Base-by-base conservation (phyloP, 2,329 filamentous ascomycete species). In the Biscogniauxia sp. region DNA sequence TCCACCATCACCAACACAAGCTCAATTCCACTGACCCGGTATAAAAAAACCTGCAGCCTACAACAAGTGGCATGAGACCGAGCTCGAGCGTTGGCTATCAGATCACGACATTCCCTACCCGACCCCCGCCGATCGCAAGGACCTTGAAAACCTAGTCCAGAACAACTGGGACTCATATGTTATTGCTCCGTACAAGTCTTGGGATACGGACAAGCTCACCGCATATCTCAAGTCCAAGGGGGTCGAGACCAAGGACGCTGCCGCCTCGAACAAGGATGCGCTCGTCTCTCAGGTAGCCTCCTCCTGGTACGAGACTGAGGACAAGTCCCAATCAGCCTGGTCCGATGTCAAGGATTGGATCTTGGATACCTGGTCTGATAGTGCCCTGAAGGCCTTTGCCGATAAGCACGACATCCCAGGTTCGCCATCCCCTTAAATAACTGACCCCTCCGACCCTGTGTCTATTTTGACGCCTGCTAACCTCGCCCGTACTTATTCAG, bases 31-130 rank as follows among this genome's bases (percentile, higher is more conserved):
- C 32, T 25, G 23, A 20, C 32, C n/a, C 45, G 60, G 67, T 75
- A 63, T 76, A 62, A 64, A 57, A 51, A 62, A 65, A 73, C 62
- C 64, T 68, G 54, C 72, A 97, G 94, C 89, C 17, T 98, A 98
- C 83, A 97, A 98, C 80, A 97, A 95, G 76, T 99, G 95, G 95
- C 94, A 98, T 72, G 89, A 98, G 82, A 96, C 92, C 20, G 95
- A 99, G 83, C 87, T 99, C 28, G 94, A 99, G 80, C 87, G 93
- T 72, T 99, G 95, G 95, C 87, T 99, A 55, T 91, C 91, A 28
- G 95, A 99, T 74, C 85, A 98, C 79, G 87, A 93, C 75, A 83
- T 99, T 60, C 92, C 94, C 9, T 93, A 97, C 75, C 93, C 95
- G n/a, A 88, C 87, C 11, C 87, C 93, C 11, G 88, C 94, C 54